These are phyloP conservation scores for Arthrobotrys sinensis DNA, from an alignment of 2,329 filamentous ascomycete species.

Conservation along the genomic window DNA sequence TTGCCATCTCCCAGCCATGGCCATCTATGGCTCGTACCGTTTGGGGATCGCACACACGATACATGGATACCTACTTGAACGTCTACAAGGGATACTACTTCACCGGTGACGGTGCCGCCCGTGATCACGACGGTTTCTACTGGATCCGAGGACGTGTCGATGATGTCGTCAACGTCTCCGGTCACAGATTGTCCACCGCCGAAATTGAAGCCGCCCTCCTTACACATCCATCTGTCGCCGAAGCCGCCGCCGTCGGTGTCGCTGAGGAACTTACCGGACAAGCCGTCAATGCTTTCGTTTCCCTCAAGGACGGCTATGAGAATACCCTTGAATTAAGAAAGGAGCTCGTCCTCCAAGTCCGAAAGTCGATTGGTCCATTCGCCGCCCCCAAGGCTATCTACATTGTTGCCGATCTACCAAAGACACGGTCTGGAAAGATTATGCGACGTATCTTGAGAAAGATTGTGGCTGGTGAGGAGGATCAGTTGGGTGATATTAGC, in stretches of 20 bases:
- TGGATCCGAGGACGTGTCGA: slow-evolving; percentile 99
- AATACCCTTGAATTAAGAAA: slow-evolving; percentile 86
- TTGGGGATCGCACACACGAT: slow-evolving; percentile 97
- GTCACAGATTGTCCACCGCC: slow-evolving; percentile 94
- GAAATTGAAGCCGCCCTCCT: slow-evolving; percentile 98
- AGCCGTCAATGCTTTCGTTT: slow-evolving; percentile 96
- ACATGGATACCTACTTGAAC: slow-evolving; percentile 98
- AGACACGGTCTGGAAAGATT: slow-evolving; percentile 98
- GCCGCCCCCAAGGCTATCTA: slow-evolving; percentile 95
- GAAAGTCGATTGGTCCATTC: slow-evolving; percentile 97
- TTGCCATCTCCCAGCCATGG: slow-evolving; percentile 98
- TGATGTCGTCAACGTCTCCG: slow-evolving; percentile 97
- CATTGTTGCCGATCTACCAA: slow-evolving; percentile 92
- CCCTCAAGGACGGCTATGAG: slow-evolving; percentile 88
- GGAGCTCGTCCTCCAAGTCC: slow-evolving; percentile 92
- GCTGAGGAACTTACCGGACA: slow-evolving; percentile 95
- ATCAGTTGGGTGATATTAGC: slow-evolving; percentile 92
- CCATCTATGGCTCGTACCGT: slow-evolving; percentile 98
- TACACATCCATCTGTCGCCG: slow-evolving; percentile 89
- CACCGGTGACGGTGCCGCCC: slow-evolving; percentile 92
- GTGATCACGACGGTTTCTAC: slow-evolving; percentile 98
- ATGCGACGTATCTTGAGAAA: slow-evolving; percentile 98
- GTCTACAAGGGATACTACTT: slow-evolving; percentile 99
- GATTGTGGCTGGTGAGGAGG: slow-evolving; percentile 96
- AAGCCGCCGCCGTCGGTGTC: slow-evolving; percentile 95